phyloP scores from a whole-genome alignment of 164 flowering plant species.

The Stephania cephalantha region DNA sequence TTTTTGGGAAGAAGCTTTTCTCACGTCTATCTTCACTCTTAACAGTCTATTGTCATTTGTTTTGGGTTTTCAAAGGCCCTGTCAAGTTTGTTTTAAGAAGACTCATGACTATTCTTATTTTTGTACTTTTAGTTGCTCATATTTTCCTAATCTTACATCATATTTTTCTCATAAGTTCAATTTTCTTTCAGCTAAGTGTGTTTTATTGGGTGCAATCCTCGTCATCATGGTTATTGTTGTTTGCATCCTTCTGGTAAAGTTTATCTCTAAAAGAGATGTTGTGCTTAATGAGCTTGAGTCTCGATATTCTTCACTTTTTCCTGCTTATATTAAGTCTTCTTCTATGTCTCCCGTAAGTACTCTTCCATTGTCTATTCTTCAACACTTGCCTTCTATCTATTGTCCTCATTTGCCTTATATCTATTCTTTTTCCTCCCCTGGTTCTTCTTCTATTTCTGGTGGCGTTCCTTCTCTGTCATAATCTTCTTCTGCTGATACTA shows the following conservation, averaged over 20 bases:
- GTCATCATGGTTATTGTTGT: not conserved
- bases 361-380: not conserved
- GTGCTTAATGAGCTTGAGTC: not conserved
- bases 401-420: not conserved
- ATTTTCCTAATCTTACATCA: not conserved
- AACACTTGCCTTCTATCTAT: not conserved
- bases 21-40: not conserved
- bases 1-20: not conserved
- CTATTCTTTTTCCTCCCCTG: not conserved
- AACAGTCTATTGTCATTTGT: not conserved
- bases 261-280: not conserved
- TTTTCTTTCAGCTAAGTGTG: not conserved
- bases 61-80: not conserved
- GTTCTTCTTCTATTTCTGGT: not conserved
- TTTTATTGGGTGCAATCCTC: not conserved
- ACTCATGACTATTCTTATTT: not conserved
- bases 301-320: not conserved
- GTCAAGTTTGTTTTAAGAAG: not conserved
- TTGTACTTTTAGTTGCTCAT: not conserved
- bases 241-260: not conserved
- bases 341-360: not conserved
- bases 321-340: not conserved
- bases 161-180: not conserved
- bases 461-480: no score
- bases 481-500: not conserved